phyloP scores from a whole-genome alignment of 1,284 basidiomycete species.

The Pascua guehoae region DNA sequence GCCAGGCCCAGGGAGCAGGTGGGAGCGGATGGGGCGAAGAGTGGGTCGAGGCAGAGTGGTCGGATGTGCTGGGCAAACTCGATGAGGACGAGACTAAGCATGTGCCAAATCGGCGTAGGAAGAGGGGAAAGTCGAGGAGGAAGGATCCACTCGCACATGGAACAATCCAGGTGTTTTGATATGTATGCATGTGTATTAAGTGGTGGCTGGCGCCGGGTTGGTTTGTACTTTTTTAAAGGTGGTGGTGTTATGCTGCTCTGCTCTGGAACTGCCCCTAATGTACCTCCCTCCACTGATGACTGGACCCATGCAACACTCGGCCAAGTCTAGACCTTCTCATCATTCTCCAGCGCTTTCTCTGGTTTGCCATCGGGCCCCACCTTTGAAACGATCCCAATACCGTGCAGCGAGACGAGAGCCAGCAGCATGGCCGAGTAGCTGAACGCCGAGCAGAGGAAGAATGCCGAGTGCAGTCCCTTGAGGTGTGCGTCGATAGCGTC shows the following conservation, averaged over 20 bases:
- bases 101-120: conserved; percentile 14
- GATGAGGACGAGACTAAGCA: conserved; percentile 1
- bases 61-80: conserved; percentile 1
- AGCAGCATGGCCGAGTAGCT: conserved; percentile 28
- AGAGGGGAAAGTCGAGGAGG: conserved; percentile 34
- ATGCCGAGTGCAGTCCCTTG: conserved; percentile 34
- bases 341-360: too few species aligned
- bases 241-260: too few species aligned
- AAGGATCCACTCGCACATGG: conserved; percentile 44
- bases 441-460: conserved; percentile 37
- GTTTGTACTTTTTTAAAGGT: too few species aligned
- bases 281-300: too few species aligned
- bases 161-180: conserved; percentile 21
- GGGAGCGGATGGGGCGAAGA: conserved; percentile 46
- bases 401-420: conserved; percentile 26
- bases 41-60: conserved; percentile 40
- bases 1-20: conserved; percentile 37
- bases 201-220: too few species aligned
- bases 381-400: conserved; percentile 25
- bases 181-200: not conserved
- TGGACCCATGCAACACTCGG: too few species aligned
- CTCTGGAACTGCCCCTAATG: too few species aligned
- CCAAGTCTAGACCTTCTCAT: too few species aligned
- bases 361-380: too few species aligned
- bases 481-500: conserved; percentile 15